Conservation (phyloP, 2,329 filamentous ascomycete species). For the Emergomyces pasteurianus region DNA sequence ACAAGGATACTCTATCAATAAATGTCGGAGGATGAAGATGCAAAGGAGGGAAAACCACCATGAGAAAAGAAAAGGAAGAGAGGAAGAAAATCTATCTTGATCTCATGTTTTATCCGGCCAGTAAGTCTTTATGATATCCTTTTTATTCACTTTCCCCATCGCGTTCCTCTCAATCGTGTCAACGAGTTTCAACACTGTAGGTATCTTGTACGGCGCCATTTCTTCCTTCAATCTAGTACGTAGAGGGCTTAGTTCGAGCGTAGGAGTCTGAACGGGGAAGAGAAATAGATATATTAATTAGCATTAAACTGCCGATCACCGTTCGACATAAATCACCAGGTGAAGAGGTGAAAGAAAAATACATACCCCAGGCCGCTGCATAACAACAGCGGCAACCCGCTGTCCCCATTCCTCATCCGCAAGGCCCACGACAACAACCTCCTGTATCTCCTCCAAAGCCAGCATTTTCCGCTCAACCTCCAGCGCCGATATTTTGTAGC, state of each 20-base stretch:
- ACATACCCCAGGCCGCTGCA: conserved; percentile 25
- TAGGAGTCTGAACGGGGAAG: conserved; percentile 8
- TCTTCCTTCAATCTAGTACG: conserved; percentile 47
- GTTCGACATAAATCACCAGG: not conserved
- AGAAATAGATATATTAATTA: not conserved
- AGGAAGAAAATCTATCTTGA: not conserved
- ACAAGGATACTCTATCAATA: not conserved
- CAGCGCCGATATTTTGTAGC: conserved; percentile 44
- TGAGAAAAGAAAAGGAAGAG: not conserved
- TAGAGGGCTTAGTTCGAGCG: conserved; percentile 19
- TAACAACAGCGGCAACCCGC: conserved; percentile 43
- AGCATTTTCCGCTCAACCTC: conserved; percentile 45
- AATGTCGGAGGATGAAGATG: not conserved
- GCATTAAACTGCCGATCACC: not conserved
- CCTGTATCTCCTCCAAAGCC: conserved; percentile 36
- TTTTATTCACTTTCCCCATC: conserved; percentile 68
- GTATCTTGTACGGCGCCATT: conserved; percentile 84
- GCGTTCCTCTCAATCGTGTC: conserved; percentile 74
- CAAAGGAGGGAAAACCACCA: not conserved
- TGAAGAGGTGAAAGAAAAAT: not conserved
- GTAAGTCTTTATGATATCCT: conserved; percentile 27
- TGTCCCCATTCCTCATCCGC: conserved; percentile 44
- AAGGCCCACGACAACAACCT: conserved; percentile 44
- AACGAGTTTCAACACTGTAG: conserved; percentile 73
- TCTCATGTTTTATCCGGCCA: conserved; percentile 14